These are phyloP conservation scores for Pelargonium citronellum DNA, from an alignment of 441 rosid genomes.

Conservation along the genomic window DNA sequence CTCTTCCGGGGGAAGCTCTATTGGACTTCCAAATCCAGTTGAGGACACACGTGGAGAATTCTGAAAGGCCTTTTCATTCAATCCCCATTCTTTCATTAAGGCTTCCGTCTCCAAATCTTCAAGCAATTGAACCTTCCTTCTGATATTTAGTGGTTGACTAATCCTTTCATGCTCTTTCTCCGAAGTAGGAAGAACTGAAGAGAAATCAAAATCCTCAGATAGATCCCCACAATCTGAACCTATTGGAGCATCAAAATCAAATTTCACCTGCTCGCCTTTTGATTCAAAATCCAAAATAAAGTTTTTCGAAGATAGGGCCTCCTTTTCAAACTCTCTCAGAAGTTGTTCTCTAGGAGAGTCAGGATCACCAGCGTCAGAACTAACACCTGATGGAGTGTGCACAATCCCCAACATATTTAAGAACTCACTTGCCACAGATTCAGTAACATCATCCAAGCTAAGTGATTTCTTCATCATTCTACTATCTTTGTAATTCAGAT, in stretches of 20 bases:
- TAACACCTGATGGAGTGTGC: constrained; percentile 57
- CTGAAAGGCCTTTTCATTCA: constrained; percentile 72
- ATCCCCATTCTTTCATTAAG: constrained; percentile 86
- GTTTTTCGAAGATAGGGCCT: constrained; percentile 50
- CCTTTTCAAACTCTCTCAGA: constrained; percentile 79
- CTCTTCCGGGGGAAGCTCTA: constrained; percentile 42
- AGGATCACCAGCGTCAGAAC: constrained; percentile 66
- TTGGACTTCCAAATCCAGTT: constrained; percentile 59
- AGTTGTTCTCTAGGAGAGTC: constrained; percentile 92
- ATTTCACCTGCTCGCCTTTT: constrained; percentile 22
- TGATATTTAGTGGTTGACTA: constrained; percentile 34
- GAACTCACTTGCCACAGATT: constrained; percentile 48
- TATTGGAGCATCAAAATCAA: no score
- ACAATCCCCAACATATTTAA: constrained; percentile 77
- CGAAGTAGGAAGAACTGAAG: constrained; percentile 34
- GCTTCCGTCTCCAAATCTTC: constrained; percentile 81
- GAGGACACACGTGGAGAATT: constrained; percentile 54
- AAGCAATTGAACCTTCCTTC: constrained; percentile 53
- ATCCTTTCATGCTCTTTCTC: constrained; percentile 40
- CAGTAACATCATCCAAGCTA: constrained; percentile 50
- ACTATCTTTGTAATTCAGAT: no score
- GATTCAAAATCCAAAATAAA: constrained; percentile 50
- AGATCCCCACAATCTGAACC: constrained; percentile 19
- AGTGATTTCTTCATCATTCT: constrained; percentile 21
- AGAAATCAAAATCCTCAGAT: constrained; percentile 43